Evolutionary conservation across 129 eudicot genomes (phyloP).

Genomic region (Gnaphalium uliginosum): DNA sequence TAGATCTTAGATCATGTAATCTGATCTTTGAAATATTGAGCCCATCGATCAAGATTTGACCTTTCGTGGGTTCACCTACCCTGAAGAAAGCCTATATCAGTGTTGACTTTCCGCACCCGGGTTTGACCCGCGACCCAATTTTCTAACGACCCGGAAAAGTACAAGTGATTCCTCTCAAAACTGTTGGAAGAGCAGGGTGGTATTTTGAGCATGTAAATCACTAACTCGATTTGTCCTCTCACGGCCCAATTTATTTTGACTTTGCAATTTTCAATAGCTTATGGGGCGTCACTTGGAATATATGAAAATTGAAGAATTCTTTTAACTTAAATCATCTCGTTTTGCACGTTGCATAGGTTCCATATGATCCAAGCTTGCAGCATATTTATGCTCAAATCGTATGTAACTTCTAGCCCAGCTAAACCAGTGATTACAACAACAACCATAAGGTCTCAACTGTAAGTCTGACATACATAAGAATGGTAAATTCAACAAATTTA

Average conservation of each 20-base stretch:
- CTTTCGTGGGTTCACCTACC: constrained; percentile 75
- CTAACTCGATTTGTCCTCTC: constrained; percentile 61
- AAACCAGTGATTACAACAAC: constrained; percentile 53
- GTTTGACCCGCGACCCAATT: constrained; percentile 95
- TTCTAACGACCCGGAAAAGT: constrained; percentile 61
- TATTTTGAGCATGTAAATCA: constrained; percentile 77
- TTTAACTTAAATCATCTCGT: constrained; percentile 91
- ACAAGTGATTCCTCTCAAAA: constrained; percentile 85
- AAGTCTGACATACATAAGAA: not conserved
- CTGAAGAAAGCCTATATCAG: constrained; percentile 90
- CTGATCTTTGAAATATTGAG: constrained; percentile 70
- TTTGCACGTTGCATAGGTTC: constrained; percentile 88
- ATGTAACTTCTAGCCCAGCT: constrained; percentile 88
- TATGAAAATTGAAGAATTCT: constrained; percentile 73
- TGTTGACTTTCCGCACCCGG: constrained; percentile 96
- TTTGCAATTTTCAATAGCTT: constrained; percentile 48
- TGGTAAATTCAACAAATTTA: not conserved
- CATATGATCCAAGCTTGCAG: constrained; percentile 93
- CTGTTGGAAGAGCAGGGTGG: constrained; percentile 72
- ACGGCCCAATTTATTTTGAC: constrained; percentile 71
- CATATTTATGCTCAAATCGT: constrained; percentile 79
- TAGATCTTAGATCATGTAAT: constrained; percentile 83
- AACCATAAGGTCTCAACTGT: constrained; percentile 7
- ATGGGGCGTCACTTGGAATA: constrained; percentile 81
- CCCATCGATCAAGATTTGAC: constrained; percentile 79